Evolutionary conservation across 2,329 filamentous ascomycete species (phyloP).

Genomic region (Fusarium subglutinans): DNA sequence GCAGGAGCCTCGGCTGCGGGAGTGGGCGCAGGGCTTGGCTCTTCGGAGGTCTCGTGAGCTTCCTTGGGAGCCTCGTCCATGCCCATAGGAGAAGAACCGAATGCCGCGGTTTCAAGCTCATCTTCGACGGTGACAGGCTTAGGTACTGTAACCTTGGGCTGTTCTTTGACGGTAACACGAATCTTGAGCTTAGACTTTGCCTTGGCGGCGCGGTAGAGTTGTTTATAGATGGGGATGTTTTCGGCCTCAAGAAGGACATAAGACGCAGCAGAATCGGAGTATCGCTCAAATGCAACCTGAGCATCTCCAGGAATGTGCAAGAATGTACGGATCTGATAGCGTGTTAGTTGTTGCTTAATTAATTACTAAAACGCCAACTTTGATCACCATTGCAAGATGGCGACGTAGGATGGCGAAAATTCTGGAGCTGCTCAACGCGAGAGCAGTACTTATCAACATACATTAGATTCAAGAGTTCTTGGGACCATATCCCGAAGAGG

Average conservation of each 20-base stretch:
- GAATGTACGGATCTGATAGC: conserved; percentile 48
- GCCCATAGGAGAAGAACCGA: conserved; percentile 9
- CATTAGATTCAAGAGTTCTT: conserved; percentile 80
- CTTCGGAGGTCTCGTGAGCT: conserved; percentile 11
- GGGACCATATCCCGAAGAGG: conserved; percentile 85
- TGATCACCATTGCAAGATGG: neutral
- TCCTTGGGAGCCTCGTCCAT: conserved; percentile 30
- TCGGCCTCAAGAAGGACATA: conserved; percentile 82
- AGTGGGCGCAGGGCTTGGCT: conserved; percentile 26
- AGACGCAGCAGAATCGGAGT: conserved; percentile 87
- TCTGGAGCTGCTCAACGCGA: neutral
- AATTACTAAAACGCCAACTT: neutral
- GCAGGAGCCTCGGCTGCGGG: conserved; percentile 34
- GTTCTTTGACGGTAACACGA: conserved; percentile 65
- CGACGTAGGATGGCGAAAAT: neutral
- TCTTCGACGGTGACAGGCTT: conserved; percentile 63
- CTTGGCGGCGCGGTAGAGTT: conserved; percentile 95
- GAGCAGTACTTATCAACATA: conserved; percentile 60
- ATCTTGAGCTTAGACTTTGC: conserved; percentile 98
- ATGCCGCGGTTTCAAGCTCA: conserved; percentile 49
- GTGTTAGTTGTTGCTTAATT: conserved; percentile 19
- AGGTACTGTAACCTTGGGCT: conserved; percentile 39
- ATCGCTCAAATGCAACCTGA: conserved; percentile 80
- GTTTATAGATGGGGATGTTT: conserved; percentile 91
- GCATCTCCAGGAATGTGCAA: conserved; percentile 47